phyloP scores from a whole-genome alignment of 345 rosid species.

The Kandelia obovata region DNA sequence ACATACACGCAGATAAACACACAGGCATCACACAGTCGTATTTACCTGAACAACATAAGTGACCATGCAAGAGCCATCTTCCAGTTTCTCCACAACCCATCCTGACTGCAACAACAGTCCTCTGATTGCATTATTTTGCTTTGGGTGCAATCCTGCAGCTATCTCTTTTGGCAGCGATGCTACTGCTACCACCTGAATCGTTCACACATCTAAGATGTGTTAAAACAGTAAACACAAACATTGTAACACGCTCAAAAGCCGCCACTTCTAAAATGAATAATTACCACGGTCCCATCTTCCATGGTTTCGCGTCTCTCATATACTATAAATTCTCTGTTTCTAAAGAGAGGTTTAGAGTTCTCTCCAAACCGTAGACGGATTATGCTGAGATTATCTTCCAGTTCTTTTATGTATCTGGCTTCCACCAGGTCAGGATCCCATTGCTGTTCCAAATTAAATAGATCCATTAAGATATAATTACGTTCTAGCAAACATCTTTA shows the following conservation, averaged over 20 bases:
- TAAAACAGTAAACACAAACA: neutral
- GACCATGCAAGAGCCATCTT: constrained; percentile 61
- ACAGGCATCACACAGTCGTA: too few relatives aligned
- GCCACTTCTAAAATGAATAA: neutral
- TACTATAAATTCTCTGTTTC: constrained; percentile 75
- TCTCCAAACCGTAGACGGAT: constrained; percentile 64
- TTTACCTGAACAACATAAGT: constrained; percentile 75
- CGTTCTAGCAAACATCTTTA: too few relatives aligned
- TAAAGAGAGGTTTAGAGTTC: constrained; percentile 63
- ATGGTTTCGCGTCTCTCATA: constrained; percentile 74
- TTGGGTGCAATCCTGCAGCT: constrained; percentile 70
- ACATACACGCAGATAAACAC: too few relatives aligned
- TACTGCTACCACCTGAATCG: constrained; percentile 60
- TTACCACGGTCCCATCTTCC: constrained; percentile 81
- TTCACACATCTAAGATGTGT: neutral
- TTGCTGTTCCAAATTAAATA: constrained; percentile 43
- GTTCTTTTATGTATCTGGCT: constrained; percentile 57
- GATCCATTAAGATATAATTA: neutral
- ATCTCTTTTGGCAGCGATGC: constrained; percentile 79
- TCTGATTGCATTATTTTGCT: constrained; percentile 57
- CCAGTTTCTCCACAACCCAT: constrained; percentile 85
- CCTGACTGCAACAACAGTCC: constrained; percentile 74
- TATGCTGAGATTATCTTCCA: constrained; percentile 71
- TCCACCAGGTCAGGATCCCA: constrained; percentile 83
- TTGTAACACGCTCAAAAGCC: neutral